Base-by-base conservation (phyloP, 108 stramenopile species). In the Aureococcus anophagefferens region DNA sequence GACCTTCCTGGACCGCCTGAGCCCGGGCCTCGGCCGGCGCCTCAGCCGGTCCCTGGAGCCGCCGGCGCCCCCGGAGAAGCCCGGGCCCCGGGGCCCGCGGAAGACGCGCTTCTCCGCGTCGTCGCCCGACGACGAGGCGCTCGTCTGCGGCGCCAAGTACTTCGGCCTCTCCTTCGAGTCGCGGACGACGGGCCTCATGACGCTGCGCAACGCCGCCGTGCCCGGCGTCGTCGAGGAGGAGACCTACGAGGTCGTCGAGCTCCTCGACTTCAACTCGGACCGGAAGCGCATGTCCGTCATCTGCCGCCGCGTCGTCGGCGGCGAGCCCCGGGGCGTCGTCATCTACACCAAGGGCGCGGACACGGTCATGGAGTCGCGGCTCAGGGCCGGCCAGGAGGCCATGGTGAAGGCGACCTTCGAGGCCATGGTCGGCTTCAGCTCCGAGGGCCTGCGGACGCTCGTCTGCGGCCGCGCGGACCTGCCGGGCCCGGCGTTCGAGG, bases 231-330 rank as follows among this genome's bases (percentile, higher is more conserved):
- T n/a, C n/a, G 21, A 59, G 3, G 14, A 1, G 51, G 35, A 34
- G 59, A 37, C 18, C 33, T 63, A 59, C 67, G 59, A 31, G 30
- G 63, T 77, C 51, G 34, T 35, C 33, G 64, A 67, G 63, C 17
- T 18, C 9, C 63, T 70, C 65, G 33, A 74, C 32, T 76, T 76
- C 72, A 68, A 70, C 70, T 67, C 65, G 62, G 76, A 78, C 29
- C 81, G 85, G 25, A 87, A 87, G 81, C 81, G 86, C 46, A 87
- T 87, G 86, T 80, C 79, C 33, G 77, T 86, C 0, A 69, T 85
- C 14, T 74, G 84, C 29, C 30, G 79, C n/a, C 63, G 45, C 5
- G 45, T 37, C 35, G 74, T 64, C 30, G 80, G 68, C 4, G n/a
- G n/a, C n/a, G n/a, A n/a, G n/a, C n/a, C n/a, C n/a, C n/a, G n/a